These are phyloP conservation scores for Acer yangbiense DNA, from an alignment of 345 rosid genomes.

Conservation along the genomic window DNA sequence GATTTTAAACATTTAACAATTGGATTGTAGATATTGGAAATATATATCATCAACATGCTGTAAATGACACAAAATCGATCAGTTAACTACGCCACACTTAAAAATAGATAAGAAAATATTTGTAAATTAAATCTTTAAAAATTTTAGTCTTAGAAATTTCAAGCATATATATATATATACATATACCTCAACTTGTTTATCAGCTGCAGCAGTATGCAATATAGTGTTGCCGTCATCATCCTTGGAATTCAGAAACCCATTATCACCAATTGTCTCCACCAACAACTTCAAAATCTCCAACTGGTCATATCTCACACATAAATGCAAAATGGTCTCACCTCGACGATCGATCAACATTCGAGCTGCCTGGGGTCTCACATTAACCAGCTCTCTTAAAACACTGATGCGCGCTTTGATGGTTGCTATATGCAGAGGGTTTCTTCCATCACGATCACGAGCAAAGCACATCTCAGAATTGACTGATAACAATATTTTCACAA, in stretches of 20 bases:
- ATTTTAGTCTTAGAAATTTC: too few species aligned
- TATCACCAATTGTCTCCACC: background rate
- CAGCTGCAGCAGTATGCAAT: background rate
- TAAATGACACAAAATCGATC: too few species aligned
- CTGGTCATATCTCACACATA: conserved; percentile 6
- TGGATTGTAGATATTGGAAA: too few species aligned
- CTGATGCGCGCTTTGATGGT: background rate
- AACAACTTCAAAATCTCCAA: conserved; percentile 8
- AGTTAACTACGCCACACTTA: too few species aligned
- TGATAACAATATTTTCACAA: background rate
- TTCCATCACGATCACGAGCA: background rate
- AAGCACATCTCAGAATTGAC: conserved; percentile 9
- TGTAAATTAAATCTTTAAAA: too few species aligned
- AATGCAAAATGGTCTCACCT: conserved; percentile 20
- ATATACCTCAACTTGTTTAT: conserved; percentile 18
- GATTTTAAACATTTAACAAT: background rate
- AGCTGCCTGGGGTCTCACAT: background rate
- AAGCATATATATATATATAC: too few species aligned
- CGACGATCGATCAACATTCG: background rate
- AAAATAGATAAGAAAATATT: too few species aligned
- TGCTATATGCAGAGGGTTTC: conserved; percentile 17
- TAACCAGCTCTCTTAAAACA: background rate
- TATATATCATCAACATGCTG: too few species aligned
- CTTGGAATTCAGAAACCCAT: background rate
- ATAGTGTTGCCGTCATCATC: conserved; percentile 10